These are phyloP conservation scores for Mayamaea pseudoterrestris DNA, from an alignment of 108 stramenopile genomes.

Conservation along the genomic window DNA sequence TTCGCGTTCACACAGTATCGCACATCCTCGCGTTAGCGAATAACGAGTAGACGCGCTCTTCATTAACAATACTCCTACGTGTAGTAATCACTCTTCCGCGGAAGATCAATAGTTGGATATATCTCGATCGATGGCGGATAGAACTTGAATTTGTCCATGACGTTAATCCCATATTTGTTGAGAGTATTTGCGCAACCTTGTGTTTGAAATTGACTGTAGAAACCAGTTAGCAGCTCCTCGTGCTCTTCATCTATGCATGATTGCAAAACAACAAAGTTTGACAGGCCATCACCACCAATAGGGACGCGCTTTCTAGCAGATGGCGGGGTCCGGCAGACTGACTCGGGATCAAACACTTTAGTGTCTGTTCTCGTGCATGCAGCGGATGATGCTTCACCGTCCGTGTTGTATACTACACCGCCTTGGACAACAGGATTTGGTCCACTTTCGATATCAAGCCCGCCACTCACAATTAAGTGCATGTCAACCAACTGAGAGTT, in stretches of 20 bases:
- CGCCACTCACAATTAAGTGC: conserved; percentile 20
- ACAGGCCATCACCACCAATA: conserved; percentile 17
- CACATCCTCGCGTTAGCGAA: no score
- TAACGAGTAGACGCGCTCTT: no score
- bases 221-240: conserved; percentile 12
- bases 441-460: conserved; percentile 29
- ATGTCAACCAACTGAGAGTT: conserved; percentile 21
- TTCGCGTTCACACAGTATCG: no score
- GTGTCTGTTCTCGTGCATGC: conserved; percentile 20
- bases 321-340: conserved; percentile 16
- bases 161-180: conserved; percentile 27
- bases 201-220: conserved; percentile 19
- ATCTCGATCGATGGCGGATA: conserved; percentile 27
- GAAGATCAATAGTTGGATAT: conserved; percentile 24
- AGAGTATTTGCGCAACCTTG: conserved; percentile 29
- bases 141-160: conserved; percentile 20
- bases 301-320: conserved; percentile 21
- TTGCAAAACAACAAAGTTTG: conserved; percentile 15
- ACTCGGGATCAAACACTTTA: conserved; percentile 21
- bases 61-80: no score
- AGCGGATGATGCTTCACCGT: conserved; percentile 27
- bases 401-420: conserved; percentile 29
- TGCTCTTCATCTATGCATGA: conserved; percentile 22
- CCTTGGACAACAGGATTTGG: conserved; percentile 22
- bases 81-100: not conserved